Evolutionary conservation across 345 rosid species (phyloP), one percentile per base, ranked within the genome.

Genomic region (Heritiera fomes): DNA sequence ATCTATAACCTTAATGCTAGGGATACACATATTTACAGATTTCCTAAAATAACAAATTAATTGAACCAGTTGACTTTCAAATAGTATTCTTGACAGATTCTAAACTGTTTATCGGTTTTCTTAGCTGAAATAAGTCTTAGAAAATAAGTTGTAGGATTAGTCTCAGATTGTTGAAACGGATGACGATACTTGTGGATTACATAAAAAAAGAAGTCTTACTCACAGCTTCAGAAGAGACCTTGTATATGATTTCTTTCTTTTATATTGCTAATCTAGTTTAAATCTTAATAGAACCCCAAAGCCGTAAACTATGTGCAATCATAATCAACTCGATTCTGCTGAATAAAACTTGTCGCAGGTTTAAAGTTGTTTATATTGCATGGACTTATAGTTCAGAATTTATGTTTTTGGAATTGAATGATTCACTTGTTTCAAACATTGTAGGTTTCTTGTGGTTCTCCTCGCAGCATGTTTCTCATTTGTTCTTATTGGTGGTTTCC

Each of bases 381-480:
- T 3, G 45, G 53, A 41, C 63, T 50, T 61, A 14, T 56, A 15
- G 17, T 75, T 69, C 34, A 67, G 14, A 40, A n/a, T 75, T 43
- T 75, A 34, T 46, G 7, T 65, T 66, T 64, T 75, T 43, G 20
- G 32, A 47, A 46, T 74, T 45, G 5, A 79, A 55, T 40, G 64
- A 77, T 79, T 82, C 68, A 77, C 71, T 62, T 75, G 4, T 77
- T 61, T 68, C 34, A 70, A 75, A 62, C 58, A 76, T 66, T 87
- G 75, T 79, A 95, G 99, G 93, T 92, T 92, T 84, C 89, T 95
- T 76, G 77, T 93, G 84, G 95, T 87, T 75, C 98, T 93, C 73
- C 87, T 93, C 49, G 75, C 79, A 40, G 93, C 94, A 75, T 95
- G 99, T 87, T 78, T 90, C 89, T 91, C 98, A 2, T 95, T 93